Evolutionary conservation across 371 early-diverging fungal genomes (phyloP), one percentile per base, ranked within the genome.

Genomic region (Mucor velutinosus): DNA sequence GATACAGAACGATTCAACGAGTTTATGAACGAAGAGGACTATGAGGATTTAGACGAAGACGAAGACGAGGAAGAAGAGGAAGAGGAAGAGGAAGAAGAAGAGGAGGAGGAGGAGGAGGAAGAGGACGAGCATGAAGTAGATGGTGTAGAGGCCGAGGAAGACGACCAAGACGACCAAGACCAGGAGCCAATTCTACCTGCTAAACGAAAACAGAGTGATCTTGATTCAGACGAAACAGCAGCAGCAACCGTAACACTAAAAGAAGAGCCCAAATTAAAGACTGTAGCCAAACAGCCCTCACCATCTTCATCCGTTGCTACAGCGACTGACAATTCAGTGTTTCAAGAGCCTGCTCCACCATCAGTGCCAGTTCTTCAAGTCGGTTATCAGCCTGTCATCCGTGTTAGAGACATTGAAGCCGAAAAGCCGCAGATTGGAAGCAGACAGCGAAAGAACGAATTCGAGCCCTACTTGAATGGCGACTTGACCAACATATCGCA

Each of bases 21-120:
- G 69, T 86, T 90, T 85, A 89, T 89, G 86, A 92, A 89, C 62
- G 93, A 91, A 64, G 91, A 93, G 56, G 93, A 93, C 67, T 93
- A 92, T 63, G 88, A 89, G 57, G 78, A 78, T 60, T 32, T 72
- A 1, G 64, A 68, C 6, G 72, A 75, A 15, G 75, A 69, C 0
- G 69, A 65, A 6, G 67, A 66, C 5, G 71, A 69, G 27, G 74
- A 70, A 1, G 67, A 65, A 7, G 76, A 75, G 0, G 72, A 69
- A 3, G 75, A 66, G 1, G 73, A 72, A 0, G 75, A 74, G 0
- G 71, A 74, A 7, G 67, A 65, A 1, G 67, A 69, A 4, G 63
- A 58, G 10, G 71, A 71, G 0, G 73, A 66, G 0, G 73, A 58
- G 43, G 72, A 71, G 0, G 7, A 12, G 2, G 51, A 51, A 3